phyloP scores from a whole-genome alignment of 2,329 filamentous ascomycete genomes.

The Ciborinia camelliae region DNA sequence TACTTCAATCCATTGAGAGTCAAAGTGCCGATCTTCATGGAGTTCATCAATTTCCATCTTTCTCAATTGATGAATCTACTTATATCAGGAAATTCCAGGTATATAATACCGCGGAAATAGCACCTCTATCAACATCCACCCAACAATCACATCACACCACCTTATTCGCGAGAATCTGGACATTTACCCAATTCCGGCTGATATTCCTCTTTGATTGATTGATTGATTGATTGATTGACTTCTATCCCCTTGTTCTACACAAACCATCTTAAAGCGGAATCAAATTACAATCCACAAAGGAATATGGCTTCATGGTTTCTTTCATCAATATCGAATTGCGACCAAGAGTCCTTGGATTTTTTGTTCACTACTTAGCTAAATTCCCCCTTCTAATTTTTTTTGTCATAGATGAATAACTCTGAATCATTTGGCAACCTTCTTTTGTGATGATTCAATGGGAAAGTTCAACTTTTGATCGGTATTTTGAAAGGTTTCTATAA shows the following conservation, averaged over 20 bases:
- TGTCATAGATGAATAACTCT: not conserved
- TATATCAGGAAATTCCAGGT: too few species aligned
- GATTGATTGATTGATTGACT: too few species aligned
- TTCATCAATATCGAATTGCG: too few species aligned
- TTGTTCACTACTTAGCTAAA: not conserved
- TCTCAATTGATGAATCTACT: too few species aligned
- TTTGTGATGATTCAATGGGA: not conserved
- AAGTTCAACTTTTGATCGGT: not conserved
- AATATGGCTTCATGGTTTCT: not conserved
- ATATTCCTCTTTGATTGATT: not conserved
- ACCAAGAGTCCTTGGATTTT: not conserved
- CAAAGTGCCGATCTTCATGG: too few species aligned
- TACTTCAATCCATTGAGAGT: too few species aligned
- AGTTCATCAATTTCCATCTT: too few species aligned
- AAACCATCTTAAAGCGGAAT: not conserved
- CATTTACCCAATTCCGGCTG: not conserved
- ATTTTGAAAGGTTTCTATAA: not conserved
- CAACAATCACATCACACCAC: not conserved
- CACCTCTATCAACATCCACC: too few species aligned
- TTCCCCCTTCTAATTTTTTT: too few species aligned
- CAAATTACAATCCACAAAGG: not conserved
- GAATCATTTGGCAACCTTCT: not conserved
- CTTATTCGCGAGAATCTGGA: not conserved
- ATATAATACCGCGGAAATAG: too few species aligned
- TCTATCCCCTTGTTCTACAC: not conserved